Base-by-base conservation (phyloP, 1,284 basidiomycete species). In the Sanghuangporus baumii region DNA sequence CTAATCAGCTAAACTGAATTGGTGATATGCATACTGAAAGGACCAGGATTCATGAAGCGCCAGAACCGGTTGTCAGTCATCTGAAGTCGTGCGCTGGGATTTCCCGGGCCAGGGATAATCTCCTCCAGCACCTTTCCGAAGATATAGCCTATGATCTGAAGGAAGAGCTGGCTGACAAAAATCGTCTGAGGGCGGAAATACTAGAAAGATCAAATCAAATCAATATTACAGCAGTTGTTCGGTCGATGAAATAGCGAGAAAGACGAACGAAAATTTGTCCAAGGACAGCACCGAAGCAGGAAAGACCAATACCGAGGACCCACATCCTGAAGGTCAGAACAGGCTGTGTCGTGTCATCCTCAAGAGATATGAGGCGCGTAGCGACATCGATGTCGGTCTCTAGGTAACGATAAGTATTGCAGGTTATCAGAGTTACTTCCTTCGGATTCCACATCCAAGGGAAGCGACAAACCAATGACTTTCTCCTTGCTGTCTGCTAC, bases 321-420 rank as follows among this genome's bases (percentile, higher is more conserved):
- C 83, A 71, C 76, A 74, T 72, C 69, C 83, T 73, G 71, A 81
- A 78, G 6, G 81, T 81, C 66, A 75, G 71, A 12, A 78, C 74
- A 9, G 80, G 83, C 26, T 85, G 74, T 0, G 75, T 74, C 2
- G 82, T 81, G 71, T 88, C 86, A 69, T 88, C 86, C 18, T 83
- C 81, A 20, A 83, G 72, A 5, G 81, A 81, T 63, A 84, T 76
- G 6, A 84, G 74, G 55, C 79, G 79, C 18, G 77, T 76, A 18
- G 78, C 78, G 57, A 79, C 74, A 66, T 83, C 82, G 48, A 75
- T 67, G 61, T 81, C 79, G 20, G 81, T 79, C 65, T 78, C 77
- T 71, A 26, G 36, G 55, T 41, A 37, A 34, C 18, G 14, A 31
- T 6, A 37, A 41, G 37, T n/a, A 57, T 43, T 43, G 11, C 55